Evolutionary conservation across 2,329 filamentous ascomycete species (phyloP).

Genomic region (Cadophora sp.): DNA sequence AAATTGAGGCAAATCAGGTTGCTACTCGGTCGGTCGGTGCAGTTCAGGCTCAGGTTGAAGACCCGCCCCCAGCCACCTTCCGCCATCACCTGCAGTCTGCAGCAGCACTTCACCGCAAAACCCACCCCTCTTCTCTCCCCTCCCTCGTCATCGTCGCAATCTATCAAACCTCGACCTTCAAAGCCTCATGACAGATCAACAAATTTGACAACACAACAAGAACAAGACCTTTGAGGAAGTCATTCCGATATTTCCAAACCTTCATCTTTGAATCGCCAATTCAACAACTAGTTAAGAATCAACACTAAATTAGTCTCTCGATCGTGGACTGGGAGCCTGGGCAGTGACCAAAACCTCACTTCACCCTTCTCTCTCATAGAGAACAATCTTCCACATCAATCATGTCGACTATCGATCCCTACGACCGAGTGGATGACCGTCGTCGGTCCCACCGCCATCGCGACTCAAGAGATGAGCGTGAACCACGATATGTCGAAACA

Average conservation of each 20-base stretch:
- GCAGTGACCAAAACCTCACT: constrained; percentile 5
- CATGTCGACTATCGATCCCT: constrained; percentile 41
- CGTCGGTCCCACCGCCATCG: constrained; percentile 42
- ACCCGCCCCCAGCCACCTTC: background rate
- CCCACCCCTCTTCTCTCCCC: constrained; percentile 7
- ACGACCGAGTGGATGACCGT: constrained; percentile 40
- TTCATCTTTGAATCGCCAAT: too few species aligned
- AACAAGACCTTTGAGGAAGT: background rate
- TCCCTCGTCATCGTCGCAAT: constrained; percentile 14
- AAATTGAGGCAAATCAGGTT: constrained; percentile 10
- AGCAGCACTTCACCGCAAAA: background rate
- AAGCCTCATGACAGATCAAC: constrained; percentile 7
- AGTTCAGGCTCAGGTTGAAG: background rate
- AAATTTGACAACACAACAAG: background rate
- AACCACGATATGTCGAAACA: constrained; percentile 59
- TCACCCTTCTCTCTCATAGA: background rate
- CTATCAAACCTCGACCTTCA: background rate
- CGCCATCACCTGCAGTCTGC: background rate
- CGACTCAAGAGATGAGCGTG: constrained; percentile 48
- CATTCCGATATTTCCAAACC: background rate
- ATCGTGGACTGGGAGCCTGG: background rate
- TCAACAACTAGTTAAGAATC: background rate
- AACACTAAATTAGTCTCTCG: constrained; percentile 9
- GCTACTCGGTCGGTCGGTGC: constrained; percentile 5
- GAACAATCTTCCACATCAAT: constrained; percentile 16